phyloP scores from a whole-genome alignment of 441 rosid genomes.

The Metrosideros polymorpha region DNA sequence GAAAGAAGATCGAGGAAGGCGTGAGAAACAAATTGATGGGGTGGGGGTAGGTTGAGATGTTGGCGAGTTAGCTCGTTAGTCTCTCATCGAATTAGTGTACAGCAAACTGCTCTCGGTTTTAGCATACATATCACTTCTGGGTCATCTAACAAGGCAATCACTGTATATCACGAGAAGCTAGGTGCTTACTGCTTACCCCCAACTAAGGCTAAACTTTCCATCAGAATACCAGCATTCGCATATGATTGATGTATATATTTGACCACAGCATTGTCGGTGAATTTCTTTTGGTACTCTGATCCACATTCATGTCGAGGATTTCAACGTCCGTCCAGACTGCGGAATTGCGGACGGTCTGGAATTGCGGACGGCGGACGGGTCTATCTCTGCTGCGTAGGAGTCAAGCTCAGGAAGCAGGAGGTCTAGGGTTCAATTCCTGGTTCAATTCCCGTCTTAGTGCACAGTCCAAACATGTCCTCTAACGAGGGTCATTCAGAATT shows the following conservation, averaged over 20 bases:
- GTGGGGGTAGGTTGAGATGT: constrained; percentile 31
- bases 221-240: not conserved
- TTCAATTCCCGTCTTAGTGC: no score
- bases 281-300: not conserved
- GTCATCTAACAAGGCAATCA: not conserved
- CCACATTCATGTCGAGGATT: not conserved
- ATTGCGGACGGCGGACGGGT: not conserved
- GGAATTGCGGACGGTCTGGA: not conserved
- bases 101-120: constrained; percentile 1
- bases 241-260: not conserved
- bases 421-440: not conserved
- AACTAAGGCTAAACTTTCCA: not conserved
- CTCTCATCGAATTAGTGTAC: constrained; percentile 2
- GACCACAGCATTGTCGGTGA: not conserved
- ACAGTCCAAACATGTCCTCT: no score
- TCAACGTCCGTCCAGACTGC: not conserved
- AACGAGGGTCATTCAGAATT: no score
- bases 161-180: not conserved
- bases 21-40: constrained; percentile 53
- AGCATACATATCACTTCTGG: not conserved
- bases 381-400: not conserved
- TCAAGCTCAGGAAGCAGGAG: not conserved
- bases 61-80: not conserved
- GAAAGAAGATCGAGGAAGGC: constrained; percentile 40
- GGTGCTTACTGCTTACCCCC: not conserved